Conservation (phyloP, 2,329 filamentous ascomycete genomes). For the Cercospora zeina region DNA sequence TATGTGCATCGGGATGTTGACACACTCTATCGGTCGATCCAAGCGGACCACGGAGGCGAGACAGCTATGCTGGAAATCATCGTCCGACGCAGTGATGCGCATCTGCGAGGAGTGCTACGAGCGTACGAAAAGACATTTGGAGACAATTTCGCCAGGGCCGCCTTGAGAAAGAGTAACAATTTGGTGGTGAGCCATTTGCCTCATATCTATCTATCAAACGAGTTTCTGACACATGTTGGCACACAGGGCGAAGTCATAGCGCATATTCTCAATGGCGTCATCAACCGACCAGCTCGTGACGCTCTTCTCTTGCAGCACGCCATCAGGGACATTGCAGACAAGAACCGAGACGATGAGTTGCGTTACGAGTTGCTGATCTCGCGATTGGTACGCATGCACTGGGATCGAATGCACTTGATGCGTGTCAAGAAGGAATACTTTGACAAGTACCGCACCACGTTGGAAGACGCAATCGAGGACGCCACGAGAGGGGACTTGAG, state of each 20-base stretch:
- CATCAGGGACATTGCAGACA: constrained; percentile 57
- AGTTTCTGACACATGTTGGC: not conserved
- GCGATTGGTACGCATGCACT: constrained; percentile 84
- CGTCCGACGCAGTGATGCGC: constrained; percentile 74
- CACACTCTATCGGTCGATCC: constrained; percentile 67
- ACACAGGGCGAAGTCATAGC: constrained; percentile 84
- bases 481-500: constrained; percentile 69
- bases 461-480: constrained; percentile 76
- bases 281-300: constrained; percentile 92
- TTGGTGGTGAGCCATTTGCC: constrained; percentile 71
- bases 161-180: constrained; percentile 85
- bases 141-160: constrained; percentile 83
- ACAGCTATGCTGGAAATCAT: constrained; percentile 84
- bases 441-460: constrained; percentile 70
- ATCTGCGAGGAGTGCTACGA: constrained; percentile 76
- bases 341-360: constrained; percentile 50
- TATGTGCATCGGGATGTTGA: constrained; percentile 65
- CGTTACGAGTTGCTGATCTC: constrained; percentile 86
- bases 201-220: not conserved
- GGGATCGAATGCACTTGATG: constrained; percentile 81
- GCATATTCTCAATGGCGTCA: constrained; percentile 93
- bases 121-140: constrained; percentile 72
- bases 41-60: constrained; percentile 76
- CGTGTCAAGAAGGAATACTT: constrained; percentile 77
- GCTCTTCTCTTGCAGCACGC: constrained; percentile 89